Evolutionary conservation across 208 protist species (phyloP).

Genomic region (Acanthamoeba castellanii): DNA sequence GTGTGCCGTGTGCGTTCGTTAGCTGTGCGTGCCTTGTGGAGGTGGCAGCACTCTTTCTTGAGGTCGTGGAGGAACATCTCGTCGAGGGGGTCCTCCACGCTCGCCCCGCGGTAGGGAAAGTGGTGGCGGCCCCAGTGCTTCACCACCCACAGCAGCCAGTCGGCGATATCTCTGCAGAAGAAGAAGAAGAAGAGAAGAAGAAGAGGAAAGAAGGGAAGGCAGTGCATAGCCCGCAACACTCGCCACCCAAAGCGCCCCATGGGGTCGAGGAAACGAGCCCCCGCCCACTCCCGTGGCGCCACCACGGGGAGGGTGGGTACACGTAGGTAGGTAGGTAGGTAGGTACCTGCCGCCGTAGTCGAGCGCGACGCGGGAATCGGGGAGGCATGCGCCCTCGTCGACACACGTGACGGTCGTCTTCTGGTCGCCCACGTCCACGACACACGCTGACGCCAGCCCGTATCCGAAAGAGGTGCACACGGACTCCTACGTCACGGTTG

Average conservation of each 20-base stretch:
- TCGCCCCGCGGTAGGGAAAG: neutral
- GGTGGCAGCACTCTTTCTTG: constrained; percentile 67
- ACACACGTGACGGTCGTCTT: constrained; percentile 70
- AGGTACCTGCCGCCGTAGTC: neutral
- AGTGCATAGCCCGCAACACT: too few relatives aligned
- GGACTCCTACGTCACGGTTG: constrained; percentile 48
- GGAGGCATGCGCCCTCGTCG: constrained; percentile 61
- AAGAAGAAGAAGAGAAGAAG: too few relatives aligned
- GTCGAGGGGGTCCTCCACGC: neutral
- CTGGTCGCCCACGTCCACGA: constrained; percentile 69
- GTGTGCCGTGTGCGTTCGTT: too few relatives aligned
- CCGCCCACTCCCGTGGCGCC: too few relatives aligned
- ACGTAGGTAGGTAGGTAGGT: neutral
- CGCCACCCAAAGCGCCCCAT: too few relatives aligned
- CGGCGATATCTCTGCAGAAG: neutral
- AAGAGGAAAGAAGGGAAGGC: neutral
- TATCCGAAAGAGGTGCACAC: constrained; percentile 64
- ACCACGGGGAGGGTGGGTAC: neutral
- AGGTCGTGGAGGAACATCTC: constrained; percentile 41
- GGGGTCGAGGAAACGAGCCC: too few relatives aligned
- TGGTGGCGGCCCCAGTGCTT: constrained; percentile 30
- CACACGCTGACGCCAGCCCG: constrained; percentile 28
- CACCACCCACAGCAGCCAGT: constrained; percentile 64
- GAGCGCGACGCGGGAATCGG: neutral
- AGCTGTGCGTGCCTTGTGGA: neutral